phyloP scores from a whole-genome alignment of 441 rosid genomes.

The Biscutella laevigata region DNA sequence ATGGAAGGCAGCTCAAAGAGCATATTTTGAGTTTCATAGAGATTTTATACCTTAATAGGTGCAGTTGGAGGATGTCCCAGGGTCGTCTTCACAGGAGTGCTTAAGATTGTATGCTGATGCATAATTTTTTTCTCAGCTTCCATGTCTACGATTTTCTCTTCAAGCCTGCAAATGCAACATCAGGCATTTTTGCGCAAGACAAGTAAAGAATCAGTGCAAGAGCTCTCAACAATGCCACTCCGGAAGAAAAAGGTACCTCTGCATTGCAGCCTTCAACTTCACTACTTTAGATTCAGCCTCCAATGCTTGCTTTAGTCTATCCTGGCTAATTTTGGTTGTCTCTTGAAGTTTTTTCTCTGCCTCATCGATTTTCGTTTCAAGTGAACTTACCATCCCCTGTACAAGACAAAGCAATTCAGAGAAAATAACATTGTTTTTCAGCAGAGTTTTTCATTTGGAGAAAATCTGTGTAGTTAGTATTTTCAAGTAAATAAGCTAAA shows the following conservation, averaged over 20 bases:
- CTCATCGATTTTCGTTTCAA: constrained; percentile 77
- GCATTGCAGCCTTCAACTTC: constrained; percentile 80
- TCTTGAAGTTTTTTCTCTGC: constrained; percentile 83
- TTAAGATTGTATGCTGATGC: constrained; percentile 54
- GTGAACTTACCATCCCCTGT: constrained; percentile 69
- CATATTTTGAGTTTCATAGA: neutral
- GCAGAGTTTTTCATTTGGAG: neutral
- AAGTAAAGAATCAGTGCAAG: neutral
- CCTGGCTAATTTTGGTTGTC: constrained; percentile 75
- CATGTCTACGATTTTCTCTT: constrained; percentile 78
- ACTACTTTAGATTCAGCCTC: constrained; percentile 83
- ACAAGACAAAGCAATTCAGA: constrained; percentile 16
- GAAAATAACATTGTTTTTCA: neutral
- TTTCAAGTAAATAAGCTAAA: neutral
- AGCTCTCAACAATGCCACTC: constrained; percentile 1
- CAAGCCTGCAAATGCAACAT: constrained; percentile 53
- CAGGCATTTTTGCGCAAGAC: neutral
- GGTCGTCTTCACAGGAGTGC: constrained; percentile 44
- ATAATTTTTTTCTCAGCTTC: constrained; percentile 80
- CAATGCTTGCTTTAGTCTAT: constrained; percentile 82
- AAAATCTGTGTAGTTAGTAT: neutral
- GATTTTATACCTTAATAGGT: constrained; percentile 35
- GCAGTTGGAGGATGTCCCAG: constrained; percentile 53
- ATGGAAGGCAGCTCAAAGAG: neutral
- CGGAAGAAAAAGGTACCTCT: constrained; percentile 40